Percentiles rank a stretch among this genome's conserved stretches.
These are phyloP conservation scores for Euclidium syriacum DNA, from an alignment of 345 rosid genomes.

Conservation along the genomic window DNA sequence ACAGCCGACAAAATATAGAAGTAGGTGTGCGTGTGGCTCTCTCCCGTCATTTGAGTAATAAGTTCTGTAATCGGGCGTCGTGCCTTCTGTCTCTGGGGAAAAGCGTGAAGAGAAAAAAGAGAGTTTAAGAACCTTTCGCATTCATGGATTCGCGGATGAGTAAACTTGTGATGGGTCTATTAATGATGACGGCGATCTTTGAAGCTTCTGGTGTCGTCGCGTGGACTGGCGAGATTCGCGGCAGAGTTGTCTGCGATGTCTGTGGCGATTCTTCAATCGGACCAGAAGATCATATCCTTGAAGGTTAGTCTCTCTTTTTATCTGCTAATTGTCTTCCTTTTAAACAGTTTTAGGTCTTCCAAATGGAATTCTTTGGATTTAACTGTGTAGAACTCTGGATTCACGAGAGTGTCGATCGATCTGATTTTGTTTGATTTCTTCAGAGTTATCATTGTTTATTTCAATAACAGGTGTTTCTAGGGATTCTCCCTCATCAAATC, in stretches of 20 bases:
- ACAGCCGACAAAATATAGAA: slow-evolving; percentile 16
- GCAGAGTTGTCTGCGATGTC: slow-evolving; percentile 90
- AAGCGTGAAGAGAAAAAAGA: not conserved
- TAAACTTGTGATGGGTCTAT: slow-evolving; percentile 33
- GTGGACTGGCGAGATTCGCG: slow-evolving; percentile 95
- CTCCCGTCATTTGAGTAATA: slow-evolving; percentile 8
- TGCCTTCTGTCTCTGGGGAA: slow-evolving; percentile 2
- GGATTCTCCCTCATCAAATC: slow-evolving; percentile 7
- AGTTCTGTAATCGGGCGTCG: not conserved
- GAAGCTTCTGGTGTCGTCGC: slow-evolving; percentile 40
- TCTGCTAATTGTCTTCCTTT: not conserved
- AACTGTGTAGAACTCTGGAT: not conserved
- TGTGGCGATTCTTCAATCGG: slow-evolving; percentile 89
- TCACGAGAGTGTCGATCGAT: not conserved
- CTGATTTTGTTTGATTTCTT: not conserved
- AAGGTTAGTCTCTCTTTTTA: slow-evolving; percentile 40
- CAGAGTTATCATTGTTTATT: not conserved
- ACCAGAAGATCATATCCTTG: slow-evolving; percentile 88
- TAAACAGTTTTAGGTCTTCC: not conserved
- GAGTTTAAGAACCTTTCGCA: not conserved
- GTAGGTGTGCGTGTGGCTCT: not conserved
- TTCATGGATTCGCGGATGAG: slow-evolving; percentile 40
- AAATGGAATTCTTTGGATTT: not conserved
- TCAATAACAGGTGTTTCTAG: not conserved
- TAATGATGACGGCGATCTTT: slow-evolving; percentile 27